Evolutionary conservation across 495 filamentous ascomycete genomes (phyloP).

Genomic region (Bombardia bombarda): DNA sequence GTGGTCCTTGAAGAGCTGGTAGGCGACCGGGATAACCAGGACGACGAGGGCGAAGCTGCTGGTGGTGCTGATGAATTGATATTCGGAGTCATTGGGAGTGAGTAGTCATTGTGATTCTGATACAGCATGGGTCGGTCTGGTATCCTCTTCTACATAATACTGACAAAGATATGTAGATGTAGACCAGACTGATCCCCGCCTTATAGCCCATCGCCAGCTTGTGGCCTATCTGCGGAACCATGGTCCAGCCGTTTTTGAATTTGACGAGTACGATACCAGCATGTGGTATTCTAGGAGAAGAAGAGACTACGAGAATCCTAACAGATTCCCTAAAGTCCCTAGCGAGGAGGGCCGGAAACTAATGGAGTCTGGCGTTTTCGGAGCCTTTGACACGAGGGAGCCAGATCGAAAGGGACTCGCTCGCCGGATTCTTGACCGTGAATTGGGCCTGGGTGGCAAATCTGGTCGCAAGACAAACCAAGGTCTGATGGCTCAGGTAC

Average conservation of each 20-base stretch:
- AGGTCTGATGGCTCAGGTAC: slow-evolving; percentile 44
- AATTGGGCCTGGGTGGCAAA: slow-evolving; percentile 56
- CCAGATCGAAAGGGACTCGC: slow-evolving; percentile 48
- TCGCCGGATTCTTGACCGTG: slow-evolving; percentile 65
- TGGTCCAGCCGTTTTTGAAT: slow-evolving; percentile 27
- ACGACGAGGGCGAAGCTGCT: background rate
- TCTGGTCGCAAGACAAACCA: slow-evolving; percentile 47
- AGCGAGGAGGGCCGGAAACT: slow-evolving; percentile 65
- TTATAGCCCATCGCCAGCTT: slow-evolving; percentile 37
- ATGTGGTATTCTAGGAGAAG: slow-evolving; percentile 6
- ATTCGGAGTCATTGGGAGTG: background rate
- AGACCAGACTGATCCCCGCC: slow-evolving; percentile 12
- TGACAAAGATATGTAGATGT: slow-evolving; percentile 14
- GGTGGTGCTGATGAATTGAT: too few species aligned
- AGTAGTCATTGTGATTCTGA: too few species aligned
- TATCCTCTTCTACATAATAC: too few species aligned
- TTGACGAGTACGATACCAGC: slow-evolving; percentile 20
- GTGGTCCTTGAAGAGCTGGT: slow-evolving; percentile 16
- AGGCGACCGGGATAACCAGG: slow-evolving; percentile 1
- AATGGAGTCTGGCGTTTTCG: slow-evolving; percentile 76
- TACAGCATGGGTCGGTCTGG: too few species aligned
- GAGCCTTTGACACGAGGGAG: slow-evolving; percentile 49
- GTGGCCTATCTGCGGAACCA: slow-evolving; percentile 40
- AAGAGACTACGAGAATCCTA: slow-evolving; percentile 27
- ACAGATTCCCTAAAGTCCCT: slow-evolving; percentile 64